phyloP scores from a whole-genome alignment of 106 monocot genomes.

The Dioscorea dumetorum region DNA sequence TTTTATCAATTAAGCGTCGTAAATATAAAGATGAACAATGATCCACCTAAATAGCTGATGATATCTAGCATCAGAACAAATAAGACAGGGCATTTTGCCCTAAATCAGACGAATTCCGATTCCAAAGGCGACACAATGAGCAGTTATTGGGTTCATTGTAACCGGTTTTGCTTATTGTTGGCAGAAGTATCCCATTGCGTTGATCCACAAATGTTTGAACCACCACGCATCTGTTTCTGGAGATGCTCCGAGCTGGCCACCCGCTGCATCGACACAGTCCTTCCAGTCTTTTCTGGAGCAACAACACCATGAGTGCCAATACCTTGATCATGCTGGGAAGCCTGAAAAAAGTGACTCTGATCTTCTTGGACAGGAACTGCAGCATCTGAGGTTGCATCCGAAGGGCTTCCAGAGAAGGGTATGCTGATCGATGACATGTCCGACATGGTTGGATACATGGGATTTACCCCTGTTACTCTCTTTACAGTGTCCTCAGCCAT shows the following conservation, averaged over 20 bases:
- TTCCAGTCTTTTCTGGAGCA: conserved; percentile 13
- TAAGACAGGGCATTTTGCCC: no score
- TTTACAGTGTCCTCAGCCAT: conserved; percentile 76
- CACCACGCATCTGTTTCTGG: conserved; percentile 37
- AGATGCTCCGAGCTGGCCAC: conserved; percentile 43
- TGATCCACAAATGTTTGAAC: conserved; percentile 1
- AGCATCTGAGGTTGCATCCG: conserved; percentile 35
- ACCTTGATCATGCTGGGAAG: conserved; percentile 4
- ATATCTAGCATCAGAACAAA: no score
- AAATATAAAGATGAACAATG: no score
- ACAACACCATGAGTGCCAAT: conserved; percentile 5
- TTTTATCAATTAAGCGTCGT: no score
- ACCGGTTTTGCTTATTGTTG: conserved; percentile 7
- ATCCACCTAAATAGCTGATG: no score
- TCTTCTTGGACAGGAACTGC: conserved; percentile 38
- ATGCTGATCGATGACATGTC: conserved; percentile 38
- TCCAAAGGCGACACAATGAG: background rate
- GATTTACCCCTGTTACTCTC: conserved; percentile 49
- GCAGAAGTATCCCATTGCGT: conserved; percentile 22
- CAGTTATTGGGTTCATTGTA: background rate
- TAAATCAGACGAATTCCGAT: no score
- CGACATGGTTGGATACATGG: conserved; percentile 18
- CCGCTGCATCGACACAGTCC: conserved; percentile 18
- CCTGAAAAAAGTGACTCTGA: conserved; percentile 29
- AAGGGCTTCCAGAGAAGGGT: conserved; percentile 24